Base-by-base conservation (phyloP, 768 basidiomycete species). In the Lactifluus echinatus region DNA sequence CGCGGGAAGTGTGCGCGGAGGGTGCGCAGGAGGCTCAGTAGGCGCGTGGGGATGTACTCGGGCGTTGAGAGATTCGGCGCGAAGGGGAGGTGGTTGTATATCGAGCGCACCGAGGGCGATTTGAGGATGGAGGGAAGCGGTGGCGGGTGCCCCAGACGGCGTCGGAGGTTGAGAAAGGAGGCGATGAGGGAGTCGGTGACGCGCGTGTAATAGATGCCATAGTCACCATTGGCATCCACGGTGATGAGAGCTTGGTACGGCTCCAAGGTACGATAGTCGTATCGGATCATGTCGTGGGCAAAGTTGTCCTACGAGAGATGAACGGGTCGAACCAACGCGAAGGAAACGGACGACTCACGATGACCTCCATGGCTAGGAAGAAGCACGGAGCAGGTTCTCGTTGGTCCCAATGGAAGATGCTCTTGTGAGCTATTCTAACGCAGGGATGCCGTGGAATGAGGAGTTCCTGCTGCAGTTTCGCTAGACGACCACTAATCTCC, bases 341-440 rank as follows among this genome's bases (percentile, higher is more conserved):
- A 47, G 19, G 50, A 59, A 31, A 53, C 51, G 54, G 51, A 26
- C 44, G 50, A 79, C 89, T 74, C 69, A 93, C 90, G 55, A 96
- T 80, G 33, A 99, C 96, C 74, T 99, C 96, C 76, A 97, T 81
- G 2, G 93, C 94, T 23, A 99, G 69, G 65, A 99, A 85, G 69
- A 87, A 97, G 71, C 95, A 97, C 37, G 92, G 89, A 3, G 92
- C 82, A 0, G 82, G 75, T 60, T 92, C 89, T 54, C 73, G 80
- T 31, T 70, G 76, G 50, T 84, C 74, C 90, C 91, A 96, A 40
- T 85, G 85, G 66, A 95, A 94, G 47, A 95, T 82, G 65, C 91
- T 93, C 67, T 82, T 78, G 70, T 92, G 81, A 33, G 77, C 72
- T 8, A 95, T 76, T 44, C 73, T 79, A 28, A 84, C 90, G 62